Conservation (phyloP, 352 stramenopile genomes). For the Globisporangium spiculum region DNA sequence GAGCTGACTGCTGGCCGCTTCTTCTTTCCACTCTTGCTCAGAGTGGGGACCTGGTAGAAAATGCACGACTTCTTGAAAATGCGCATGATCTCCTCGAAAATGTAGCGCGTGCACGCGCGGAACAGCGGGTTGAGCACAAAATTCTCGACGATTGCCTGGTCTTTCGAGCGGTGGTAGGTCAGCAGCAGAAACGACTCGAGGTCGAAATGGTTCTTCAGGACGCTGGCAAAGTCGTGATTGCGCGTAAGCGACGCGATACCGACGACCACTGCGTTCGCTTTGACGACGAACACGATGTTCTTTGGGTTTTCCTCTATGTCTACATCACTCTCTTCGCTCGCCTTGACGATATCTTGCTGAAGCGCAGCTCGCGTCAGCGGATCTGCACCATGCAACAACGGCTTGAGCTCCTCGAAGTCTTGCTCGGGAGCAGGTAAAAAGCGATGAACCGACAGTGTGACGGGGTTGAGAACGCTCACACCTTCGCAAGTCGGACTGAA, state of each 20-base stretch:
- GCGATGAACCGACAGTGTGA: constrained; percentile 36
- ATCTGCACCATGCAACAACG: constrained; percentile 25
- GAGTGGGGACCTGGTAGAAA: constrained; percentile 39
- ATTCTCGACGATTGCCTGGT: constrained; percentile 56
- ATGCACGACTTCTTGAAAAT: constrained; percentile 71
- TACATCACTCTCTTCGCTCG: constrained; percentile 55
- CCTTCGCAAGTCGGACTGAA: constrained; percentile 33
- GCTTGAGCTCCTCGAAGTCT: constrained; percentile 14
- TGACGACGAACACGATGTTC: constrained; percentile 55
- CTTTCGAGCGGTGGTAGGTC: constrained; percentile 66
- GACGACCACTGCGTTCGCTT: constrained; percentile 41
- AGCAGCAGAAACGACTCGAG: constrained; percentile 63
- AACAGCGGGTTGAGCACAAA: constrained; percentile 82
- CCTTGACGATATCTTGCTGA: constrained; percentile 32
- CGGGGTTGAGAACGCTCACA: constrained; percentile 27
- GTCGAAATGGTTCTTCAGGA: constrained; percentile 59
- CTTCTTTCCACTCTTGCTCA: not conserved
- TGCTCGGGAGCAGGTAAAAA: constrained; percentile 19
- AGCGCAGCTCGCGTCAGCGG: constrained; percentile 28
- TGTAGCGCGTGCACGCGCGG: constrained; percentile 43
- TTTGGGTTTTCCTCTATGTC: constrained; percentile 67
- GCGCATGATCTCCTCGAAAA: constrained; percentile 82
- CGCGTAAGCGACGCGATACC: constrained; percentile 42
- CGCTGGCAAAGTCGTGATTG: constrained; percentile 44
- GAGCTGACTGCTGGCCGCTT: constrained; percentile 27